These are phyloP conservation scores for Eutrema yunnanense DNA, from an alignment of 345 rosid genomes.

Conservation along the genomic window DNA sequence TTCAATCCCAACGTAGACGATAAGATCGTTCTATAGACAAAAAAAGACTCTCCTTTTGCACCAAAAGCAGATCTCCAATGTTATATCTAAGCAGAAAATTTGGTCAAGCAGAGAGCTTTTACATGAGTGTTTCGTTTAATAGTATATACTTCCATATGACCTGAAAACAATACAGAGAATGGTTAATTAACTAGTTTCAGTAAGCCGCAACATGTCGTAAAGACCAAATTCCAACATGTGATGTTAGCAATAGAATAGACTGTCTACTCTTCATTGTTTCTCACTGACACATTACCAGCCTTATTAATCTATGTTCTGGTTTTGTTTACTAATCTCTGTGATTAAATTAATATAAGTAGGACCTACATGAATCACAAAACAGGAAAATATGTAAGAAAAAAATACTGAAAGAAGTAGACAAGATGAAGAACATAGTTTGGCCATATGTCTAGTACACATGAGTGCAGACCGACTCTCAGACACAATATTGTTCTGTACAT, in stretches of 20 bases:
- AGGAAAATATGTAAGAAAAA: not conserved
- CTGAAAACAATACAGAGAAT: slow-evolving; percentile 32
- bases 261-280: not conserved
- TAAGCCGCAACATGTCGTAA: slow-evolving; percentile 28
- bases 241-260: slow-evolving; percentile 39
- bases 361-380: slow-evolving; percentile 7
- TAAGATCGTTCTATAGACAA: slow-evolving; percentile 17
- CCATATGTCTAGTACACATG: not conserved
- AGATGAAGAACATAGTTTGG: slow-evolving; percentile 17
- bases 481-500: not conserved
- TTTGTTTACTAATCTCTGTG: slow-evolving; percentile 12
- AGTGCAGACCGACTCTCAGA: not conserved
- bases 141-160: slow-evolving; percentile 22
- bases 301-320: slow-evolving; percentile 6
- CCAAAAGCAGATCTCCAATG: slow-evolving; percentile 36
- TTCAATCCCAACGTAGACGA: slow-evolving; percentile 9
- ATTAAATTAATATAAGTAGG: slow-evolving; percentile 10
- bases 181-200: slow-evolving; percentile 26
- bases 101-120: slow-evolving; percentile 29
- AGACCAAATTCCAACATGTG: slow-evolving; percentile 52
- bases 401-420: not conserved
- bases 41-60: slow-evolving; percentile 13
- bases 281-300: slow-evolving; percentile 2
- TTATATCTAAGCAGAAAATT: slow-evolving; percentile 28
- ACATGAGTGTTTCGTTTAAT: slow-evolving; percentile 2